Base-by-base conservation (phyloP, 208 protist species). In the Wallacemonas collosoma region DNA sequence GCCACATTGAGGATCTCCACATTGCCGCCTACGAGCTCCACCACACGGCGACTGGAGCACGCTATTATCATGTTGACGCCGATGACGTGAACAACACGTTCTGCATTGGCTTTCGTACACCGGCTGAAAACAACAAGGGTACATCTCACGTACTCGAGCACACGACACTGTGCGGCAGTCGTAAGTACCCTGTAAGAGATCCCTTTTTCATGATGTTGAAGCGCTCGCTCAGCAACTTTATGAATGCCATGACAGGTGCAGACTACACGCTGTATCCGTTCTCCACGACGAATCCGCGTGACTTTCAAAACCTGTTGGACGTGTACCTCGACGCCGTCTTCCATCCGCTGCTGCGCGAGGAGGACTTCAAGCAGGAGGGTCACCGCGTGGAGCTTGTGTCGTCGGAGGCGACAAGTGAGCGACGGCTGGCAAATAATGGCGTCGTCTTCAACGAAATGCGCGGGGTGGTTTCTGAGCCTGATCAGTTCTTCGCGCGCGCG, bases 131-230 rank as follows among this genome's bases (percentile, higher is more conserved):
- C 75, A 87, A 80, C 67, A 99, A 97, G 39, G 98, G 98, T 57
- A 95, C 97, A 4, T 94, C 98, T 12, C 98, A 99, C 77, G 98
- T 99, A 26, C 82, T 99, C 64, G 98, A 99, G 82, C 98, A 99
- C 86, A 99, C 96, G 2, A 91, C 92, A 12, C 80, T 99, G 17
- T 99, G 98, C 82, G 98, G 98, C 17, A 98, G 93, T 51, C 71
- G 92, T 17, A 97, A 98, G 79, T 99, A 98, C 79, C 97, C 98
- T 9, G 94, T 99, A 56, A 79, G 90, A 1, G 93, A 96, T 56
- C 93, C 93, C 12, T 98, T 98, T 79, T 96, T 97, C 75, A 91
- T 95, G 81, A 96, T 98, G 91, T 71, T 96, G 64, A 80, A 84
- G 55, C 90, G 95, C 53, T 96, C 95, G 5, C 81, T 98, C 45